A percentile compares a stretch with the other conserved stretches of the same genome.
Conservation (phyloP, 192 early-diverging fungal genomes). For the Geranomyces variabilis region DNA sequence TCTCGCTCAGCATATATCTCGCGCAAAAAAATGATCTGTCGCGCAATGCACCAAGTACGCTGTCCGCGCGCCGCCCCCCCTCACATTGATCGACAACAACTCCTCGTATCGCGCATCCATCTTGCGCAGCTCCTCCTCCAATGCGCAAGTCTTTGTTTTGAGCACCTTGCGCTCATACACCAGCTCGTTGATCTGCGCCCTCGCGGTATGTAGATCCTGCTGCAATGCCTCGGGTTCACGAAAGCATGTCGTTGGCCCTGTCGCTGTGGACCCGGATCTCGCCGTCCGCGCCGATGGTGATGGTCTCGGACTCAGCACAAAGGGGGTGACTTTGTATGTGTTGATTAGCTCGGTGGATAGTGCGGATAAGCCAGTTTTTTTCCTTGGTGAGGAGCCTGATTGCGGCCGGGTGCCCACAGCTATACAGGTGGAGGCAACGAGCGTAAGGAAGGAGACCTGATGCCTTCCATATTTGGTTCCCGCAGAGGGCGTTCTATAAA, state of each 20-base stretch:
- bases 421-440: too few relatives aligned
- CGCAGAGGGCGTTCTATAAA: too few relatives aligned
- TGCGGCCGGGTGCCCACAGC: too few relatives aligned
- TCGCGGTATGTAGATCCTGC: not conserved
- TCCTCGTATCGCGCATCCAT: constrained; percentile 29
- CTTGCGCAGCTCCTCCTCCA: constrained; percentile 18
- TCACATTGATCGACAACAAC: constrained; percentile 22
- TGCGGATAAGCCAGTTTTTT: too few relatives aligned
- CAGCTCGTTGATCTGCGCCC: constrained; percentile 9
- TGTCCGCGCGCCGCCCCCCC: not conserved
- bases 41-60: too few relatives aligned
- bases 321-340: not conserved
- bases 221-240: constrained; percentile 21
- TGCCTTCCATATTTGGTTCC: too few relatives aligned
- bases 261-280: not conserved
- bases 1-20: too few relatives aligned
- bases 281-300: too few relatives aligned
- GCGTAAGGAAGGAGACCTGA: too few relatives aligned
- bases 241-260: not conserved
- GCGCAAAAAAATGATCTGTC: too few relatives aligned
- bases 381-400: too few relatives aligned
- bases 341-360: not conserved
- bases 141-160: constrained; percentile 8
- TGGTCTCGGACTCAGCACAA: not conserved
- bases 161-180: constrained; percentile 17